Base-by-base conservation (phyloP, 345 rosid genomes). In the Toxicodendron radicans region DNA sequence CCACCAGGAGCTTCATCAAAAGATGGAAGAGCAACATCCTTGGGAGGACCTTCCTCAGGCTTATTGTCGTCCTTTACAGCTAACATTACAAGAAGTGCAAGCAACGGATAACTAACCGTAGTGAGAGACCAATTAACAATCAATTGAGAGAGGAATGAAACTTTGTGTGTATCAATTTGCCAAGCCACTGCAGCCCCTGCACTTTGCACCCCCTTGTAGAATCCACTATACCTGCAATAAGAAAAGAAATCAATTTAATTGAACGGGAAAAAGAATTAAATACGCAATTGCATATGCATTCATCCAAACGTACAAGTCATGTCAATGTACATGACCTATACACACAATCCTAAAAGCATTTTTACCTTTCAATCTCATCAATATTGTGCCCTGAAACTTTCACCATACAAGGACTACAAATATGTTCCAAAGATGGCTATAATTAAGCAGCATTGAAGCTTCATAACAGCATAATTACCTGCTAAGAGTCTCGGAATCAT, bases 181-280 rank as follows among this genome's bases (percentile, higher is more conserved):
- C 99, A 95, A 21, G 99, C 99, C 10, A 92, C 87, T 2, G 97
- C 99, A 17, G 90, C 97, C 51, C 99, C 97, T 33, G 97, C 99
- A 51, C 97, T 95, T 53, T 95, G 99, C 73, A 95, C 91, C 59
- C 99, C 97, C 76, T 95, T 95, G 71, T 92, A 92, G 73, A 92
- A 95, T 21, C 99, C 99, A 58, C 87, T 90, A 45, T 92, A 92
- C 64, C 98, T 86, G 86, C 70, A 63, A 45, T 30, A 13, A 0
- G 9, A 48, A 10, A 51, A 51, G 54, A 51, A 51, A 5, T 16
- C 4, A 14, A 14, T 13, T 16, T 51, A 2, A 51, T 10, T 33
- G 4, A 33, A 21, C 8, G 56, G 23, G 58, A 63, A 20, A 51
- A 1, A 7, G 53, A 10, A 35, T 35, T 35, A 0, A 35, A 35